Base-by-base conservation (phyloP, 2,329 filamentous ascomycete genomes). In the Exophiala xenobiotica region DNA sequence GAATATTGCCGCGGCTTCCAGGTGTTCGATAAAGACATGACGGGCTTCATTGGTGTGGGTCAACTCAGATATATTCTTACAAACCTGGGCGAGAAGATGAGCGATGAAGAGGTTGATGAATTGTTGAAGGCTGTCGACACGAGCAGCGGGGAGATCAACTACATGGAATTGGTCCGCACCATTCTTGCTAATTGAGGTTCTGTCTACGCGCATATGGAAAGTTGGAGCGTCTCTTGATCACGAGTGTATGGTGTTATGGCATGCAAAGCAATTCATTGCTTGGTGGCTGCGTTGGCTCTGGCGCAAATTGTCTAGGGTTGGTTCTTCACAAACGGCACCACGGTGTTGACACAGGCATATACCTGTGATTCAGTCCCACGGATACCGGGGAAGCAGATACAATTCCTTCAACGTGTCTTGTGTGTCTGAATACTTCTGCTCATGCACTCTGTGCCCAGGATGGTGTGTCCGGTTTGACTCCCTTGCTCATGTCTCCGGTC, bases 21-120 rank as follows among this genome's bases (percentile, higher is more conserved):
- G 74, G 93, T 99, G 47, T 99, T 99, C 66, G 93, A 99, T 76
- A 99, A 99, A 76, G 93, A 99, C 71, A 87, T 96, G 83, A 96
- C 90, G 54, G 93, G 93, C 46, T 96, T 91, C 73, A 97, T 99
- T 69, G 93, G 92, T 50, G 92, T 97, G 60, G 93, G 93, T 52
- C 93, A 99, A 76, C 82, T 99, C 72, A 88, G 95, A 75, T 99
- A 99, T 76, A 82, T 99, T 70, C 76, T 99, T 67, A 99, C 93
- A 51, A 97, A 97, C 70, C 76, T 99, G 65, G 93, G 93, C 65
- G 93, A 99, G 85, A 97, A 97, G 81, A 96, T 99, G 90, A 89
- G 87, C 56, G 92, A 99, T 65, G 93, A 97, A 59, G 93, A 99
- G 79, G 93, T 99, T 42, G 92, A 97, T 71, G 93, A 99, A 80